phyloP scores from a whole-genome alignment of 306 rosid genomes.

The Biancaea sappan region DNA sequence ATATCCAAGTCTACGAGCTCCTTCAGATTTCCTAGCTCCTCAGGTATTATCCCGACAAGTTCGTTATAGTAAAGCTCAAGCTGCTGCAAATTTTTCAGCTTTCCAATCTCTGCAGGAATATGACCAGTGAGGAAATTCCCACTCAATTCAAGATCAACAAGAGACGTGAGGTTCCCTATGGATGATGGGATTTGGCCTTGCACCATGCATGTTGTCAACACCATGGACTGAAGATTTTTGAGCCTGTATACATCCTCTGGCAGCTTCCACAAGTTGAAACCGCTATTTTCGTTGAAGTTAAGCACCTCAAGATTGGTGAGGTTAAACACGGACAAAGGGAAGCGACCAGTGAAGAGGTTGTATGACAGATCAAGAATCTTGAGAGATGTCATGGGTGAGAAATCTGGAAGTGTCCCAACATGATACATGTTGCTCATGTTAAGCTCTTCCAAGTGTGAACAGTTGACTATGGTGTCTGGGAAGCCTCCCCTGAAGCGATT shows the following conservation, averaged over 20 bases:
- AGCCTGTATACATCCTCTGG: constrained; percentile 47
- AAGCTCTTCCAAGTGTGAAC: constrained; percentile 60
- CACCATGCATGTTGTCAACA: constrained; percentile 59
- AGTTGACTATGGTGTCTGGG: constrained; percentile 47
- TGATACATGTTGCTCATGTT: constrained; percentile 40
- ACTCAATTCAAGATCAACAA: constrained; percentile 68
- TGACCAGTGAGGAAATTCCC: constrained; percentile 61
- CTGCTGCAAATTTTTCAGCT: constrained; percentile 46
- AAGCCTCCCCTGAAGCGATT: constrained; percentile 47
- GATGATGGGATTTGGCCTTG: constrained; percentile 51
- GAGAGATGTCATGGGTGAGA: constrained; percentile 52
- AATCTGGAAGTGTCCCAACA: constrained; percentile 49
- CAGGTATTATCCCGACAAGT: constrained; percentile 52
- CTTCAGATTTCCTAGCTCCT: constrained; percentile 59
- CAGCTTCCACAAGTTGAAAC: constrained; percentile 49
- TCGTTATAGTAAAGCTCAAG: constrained; percentile 68
- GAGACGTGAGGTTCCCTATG: constrained; percentile 63
- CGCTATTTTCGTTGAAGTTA: constrained; percentile 55
- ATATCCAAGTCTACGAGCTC: constrained; percentile 59
- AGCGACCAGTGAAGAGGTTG: constrained; percentile 51
- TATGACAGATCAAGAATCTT: constrained; percentile 56
- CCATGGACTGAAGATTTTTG: constrained; percentile 49
- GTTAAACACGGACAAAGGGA: constrained; percentile 58
- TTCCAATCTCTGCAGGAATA: constrained; percentile 56
- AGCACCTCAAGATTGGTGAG: constrained; percentile 55